Evolutionary conservation across 768 basidiomycete genomes (phyloP), one percentile per base, ranked within the genome.

Genomic region (Boletus rufocinnamomeus): DNA sequence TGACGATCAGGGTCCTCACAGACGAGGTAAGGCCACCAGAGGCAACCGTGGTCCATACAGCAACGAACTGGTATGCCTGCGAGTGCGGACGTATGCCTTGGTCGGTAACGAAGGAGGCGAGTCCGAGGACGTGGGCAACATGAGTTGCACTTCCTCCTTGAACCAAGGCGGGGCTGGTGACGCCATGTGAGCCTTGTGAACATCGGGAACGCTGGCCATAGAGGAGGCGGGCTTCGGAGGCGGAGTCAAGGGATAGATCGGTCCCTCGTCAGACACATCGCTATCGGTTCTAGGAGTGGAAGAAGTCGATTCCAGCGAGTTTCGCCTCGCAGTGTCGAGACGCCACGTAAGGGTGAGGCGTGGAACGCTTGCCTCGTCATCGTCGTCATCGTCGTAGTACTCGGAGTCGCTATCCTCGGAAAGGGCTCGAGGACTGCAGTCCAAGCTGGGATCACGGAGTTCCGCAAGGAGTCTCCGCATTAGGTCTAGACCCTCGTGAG

Each of bases 381-480:
- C 52, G 1, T 57, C 43, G n/a, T 52, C 52, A 13, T 52, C 49
- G 11, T 23, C 46, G 23, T 0, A 13, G 34, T 50, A 44, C 19
- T 50, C 61, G 25, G 53, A 52, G 2, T 59, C 62, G 45, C 41
- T 52, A 19, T 59, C 56, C 23, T 64, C 58, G n/a, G 51, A 56
- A 6, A 60, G 28, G 7, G 43, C 1, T 2, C 37, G 52, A 41
- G 63, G 57, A 8, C 4, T 37, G 10, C 27, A 50, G 17, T 69
- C 55, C 43, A 67, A 3, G 11, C 10, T 6, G 37, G 57, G 54
- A 34, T 70, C 57, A 1, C 63, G 56, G 17, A 67, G 61, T 14
- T 58, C 57, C 14, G 38, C 41, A 16, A 62, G 63, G 5, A 67
- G 43, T 30, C n/a, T 56, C 6, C 50, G 54, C 63, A 69, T 69